Evolutionary conservation across 305 asterid genomes (phyloP), one percentile per base, ranked within the genome.

Genomic region (Ilex paraguariensis): DNA sequence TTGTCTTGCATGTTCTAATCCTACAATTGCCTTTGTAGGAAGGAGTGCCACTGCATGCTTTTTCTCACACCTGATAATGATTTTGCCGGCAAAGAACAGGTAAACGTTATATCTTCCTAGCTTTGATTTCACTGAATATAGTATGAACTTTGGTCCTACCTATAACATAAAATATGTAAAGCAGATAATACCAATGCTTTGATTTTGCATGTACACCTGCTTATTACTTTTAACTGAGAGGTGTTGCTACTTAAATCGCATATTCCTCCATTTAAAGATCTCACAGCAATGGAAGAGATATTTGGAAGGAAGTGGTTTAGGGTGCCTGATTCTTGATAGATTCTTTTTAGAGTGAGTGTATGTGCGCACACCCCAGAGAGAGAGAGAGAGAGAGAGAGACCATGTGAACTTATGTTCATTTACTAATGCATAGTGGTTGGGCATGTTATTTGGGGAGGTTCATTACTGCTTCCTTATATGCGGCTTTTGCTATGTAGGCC

Each of bases 31-130:
- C 28, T 73, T 70, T 52, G 64, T 93, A 92, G 98, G 91, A 92
- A 92, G 76, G 98, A 92, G 66, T 92, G 98, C 77, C 98, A 90
- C 83, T 92, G 98, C 87, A 92, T 92, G 98, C 96, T 89, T 64
- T 93, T 93, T 54, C 94, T 93, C 50, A 93, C 94, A 59, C 78
- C 91, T 31, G 97, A 92, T 7, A 92, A 92, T 28, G 97, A 89
- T 70, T 92, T 92, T 80, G 96, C 98, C 33, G 98, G 98, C 62
- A 68, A 80, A 60, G 97, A 89, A 28, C 98, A 89, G 97, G 98
- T 90, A 79, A 55, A 30, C 28, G 6, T 21, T 14, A 52, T 52
- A 7, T 17, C 28, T 15, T 52, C 17, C 16, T 3, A 30, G 30
- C 60, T 67, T 13, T 33, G 36, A 36, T 49, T 67, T 59, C 44